Base-by-base conservation (phyloP, 768 basidiomycete genomes). In the Agrocybe pediades region DNA sequence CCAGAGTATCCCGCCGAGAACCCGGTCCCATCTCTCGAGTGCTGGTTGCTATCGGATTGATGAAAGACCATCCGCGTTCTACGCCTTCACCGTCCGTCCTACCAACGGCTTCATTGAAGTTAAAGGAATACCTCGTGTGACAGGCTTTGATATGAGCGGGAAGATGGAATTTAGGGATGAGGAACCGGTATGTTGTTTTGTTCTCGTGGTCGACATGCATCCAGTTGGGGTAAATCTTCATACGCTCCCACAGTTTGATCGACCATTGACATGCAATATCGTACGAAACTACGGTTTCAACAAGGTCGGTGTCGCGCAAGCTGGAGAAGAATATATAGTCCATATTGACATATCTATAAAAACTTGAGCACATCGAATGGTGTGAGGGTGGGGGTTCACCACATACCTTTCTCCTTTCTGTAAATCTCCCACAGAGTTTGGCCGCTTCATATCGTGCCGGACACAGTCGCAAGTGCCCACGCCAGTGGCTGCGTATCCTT, bases 371-470 rank as follows among this genome's bases (percentile, higher is more conserved):
- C 6, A 15, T 30, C 15, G n/a, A n/a, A n/a, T n/a, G n/a, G n/a
- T n/a, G n/a, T n/a, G n/a, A n/a, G n/a, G n/a, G n/a, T n/a, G n/a
- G n/a, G n/a, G n/a, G n/a, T n/a, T n/a, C n/a, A n/a, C n/a, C n/a
- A 36, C 56, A 6, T 44, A 64, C 62, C 36, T 39, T 51, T 61
- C 62, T 1, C 62, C 62, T 44, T 65, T 66, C 30, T 63, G 61
- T 9, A 68, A 36, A 49, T 68, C 65, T 1, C 60, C 66, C 0
- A 54, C 57, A 0, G 62, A 59, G 51, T 60, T 59, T 21, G 39
- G 47, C 2, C 56, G 53, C 6, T 62, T 41, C 5, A 65, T 23
- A 11, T 29, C 21, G 51, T 66, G 65, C 1, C 62, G 20, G 5
- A 62, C 53, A 46, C 65, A 63, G 1, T 60, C 25, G 0, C 51